phyloP scores from a whole-genome alignment of 73 alveolate genomes.

The Tetrahymena malaccensis region DNA sequence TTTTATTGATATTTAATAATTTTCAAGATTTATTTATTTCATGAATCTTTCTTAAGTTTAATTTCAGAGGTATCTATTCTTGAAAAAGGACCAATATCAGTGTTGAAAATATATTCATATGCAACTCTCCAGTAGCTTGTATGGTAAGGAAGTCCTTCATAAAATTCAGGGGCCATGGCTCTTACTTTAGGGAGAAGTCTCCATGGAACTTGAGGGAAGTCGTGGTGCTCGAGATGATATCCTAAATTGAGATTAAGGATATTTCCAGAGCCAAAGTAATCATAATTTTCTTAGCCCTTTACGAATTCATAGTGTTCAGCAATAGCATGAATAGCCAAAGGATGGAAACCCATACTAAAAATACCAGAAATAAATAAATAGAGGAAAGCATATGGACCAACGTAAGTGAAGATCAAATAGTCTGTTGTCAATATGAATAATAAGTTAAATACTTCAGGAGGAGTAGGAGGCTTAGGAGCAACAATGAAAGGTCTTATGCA shows the following conservation, averaged over 20 bases:
- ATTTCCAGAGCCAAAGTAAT: slow-evolving; percentile 53
- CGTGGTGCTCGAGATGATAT: slow-evolving; percentile 67
- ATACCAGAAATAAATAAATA: slow-evolving; percentile 43
- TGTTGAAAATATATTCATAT: slow-evolving; percentile 44
- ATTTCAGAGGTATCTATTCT: slow-evolving; percentile 2
- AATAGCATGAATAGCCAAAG: slow-evolving; percentile 53
- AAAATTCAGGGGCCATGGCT: slow-evolving; percentile 61
- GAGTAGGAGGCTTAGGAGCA: slow-evolving; percentile 37
- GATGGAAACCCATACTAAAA: slow-evolving; percentile 54
- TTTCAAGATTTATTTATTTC: background rate
- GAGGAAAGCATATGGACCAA: slow-evolving; percentile 40
- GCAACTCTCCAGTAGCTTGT: slow-evolving; percentile 35
- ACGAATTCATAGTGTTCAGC: slow-evolving; percentile 63
- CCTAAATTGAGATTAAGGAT: slow-evolving; percentile 48
- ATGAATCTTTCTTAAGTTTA: background rate
- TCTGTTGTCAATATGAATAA: slow-evolving; percentile 5
- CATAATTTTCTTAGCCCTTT: slow-evolving; percentile 48
- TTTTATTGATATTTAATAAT: background rate
- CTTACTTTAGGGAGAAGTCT: slow-evolving; percentile 47
- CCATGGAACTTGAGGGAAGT: slow-evolving; percentile 55
- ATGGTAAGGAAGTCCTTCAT: slow-evolving; percentile 45
- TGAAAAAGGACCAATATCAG: slow-evolving; percentile 36
- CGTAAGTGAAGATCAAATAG: background rate
- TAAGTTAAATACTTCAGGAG: slow-evolving; percentile 37
- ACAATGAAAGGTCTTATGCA: slow-evolving; percentile 50